Evolutionary conservation across 1,284 basidiomycete genomes (phyloP), one percentile per base, ranked within the genome.

Genomic region (Albatrellus sp.): DNA sequence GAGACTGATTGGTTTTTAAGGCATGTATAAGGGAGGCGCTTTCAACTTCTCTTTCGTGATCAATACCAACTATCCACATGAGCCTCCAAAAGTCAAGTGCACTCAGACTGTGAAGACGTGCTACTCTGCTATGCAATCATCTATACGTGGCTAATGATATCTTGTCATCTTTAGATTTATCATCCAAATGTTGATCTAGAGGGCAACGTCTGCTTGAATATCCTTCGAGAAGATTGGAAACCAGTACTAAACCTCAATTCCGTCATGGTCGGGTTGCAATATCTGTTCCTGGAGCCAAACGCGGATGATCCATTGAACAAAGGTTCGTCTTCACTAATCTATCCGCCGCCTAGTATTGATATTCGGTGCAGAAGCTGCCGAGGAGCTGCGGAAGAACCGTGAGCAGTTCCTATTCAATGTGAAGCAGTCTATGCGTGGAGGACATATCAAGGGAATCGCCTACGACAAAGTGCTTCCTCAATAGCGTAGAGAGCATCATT

Each of bases 191-290:
- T 99, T 40, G 94, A 99, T 63, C 75, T 97, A 31, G 90, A 98
- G 59, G 93, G 93, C 42, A 97, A 97, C 54, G 91, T 98, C 33
- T 94, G 90, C 66, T 62, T 94, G 58, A 98, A 98, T 69, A 98
- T 98, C 57, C 74, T 98, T 48, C 80, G 96, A 61, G 96, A 98
- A 70, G 96, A 98, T 68, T 99, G 96, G 96, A 99, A 99, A 60
- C 96, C 96, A 12, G 96, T 98, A 3, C 73, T 98, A 43, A 98
- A 97, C 64, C 73, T 98, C 46, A 97, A 92, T 62, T 90, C 91
- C 32, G 89, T 98, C 51, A 92, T 97, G 83, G 90, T 98, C 52
- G 96, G 96, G 32, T 67, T 99, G 48, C 93, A 98, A 61, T 98
- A 97, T 61, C 76, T 99, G 39, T 98, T 99, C 74, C 71, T 98